phyloP scores from a whole-genome alignment of 495 filamentous ascomycete species.

The Trypethelium eluteriae region DNA sequence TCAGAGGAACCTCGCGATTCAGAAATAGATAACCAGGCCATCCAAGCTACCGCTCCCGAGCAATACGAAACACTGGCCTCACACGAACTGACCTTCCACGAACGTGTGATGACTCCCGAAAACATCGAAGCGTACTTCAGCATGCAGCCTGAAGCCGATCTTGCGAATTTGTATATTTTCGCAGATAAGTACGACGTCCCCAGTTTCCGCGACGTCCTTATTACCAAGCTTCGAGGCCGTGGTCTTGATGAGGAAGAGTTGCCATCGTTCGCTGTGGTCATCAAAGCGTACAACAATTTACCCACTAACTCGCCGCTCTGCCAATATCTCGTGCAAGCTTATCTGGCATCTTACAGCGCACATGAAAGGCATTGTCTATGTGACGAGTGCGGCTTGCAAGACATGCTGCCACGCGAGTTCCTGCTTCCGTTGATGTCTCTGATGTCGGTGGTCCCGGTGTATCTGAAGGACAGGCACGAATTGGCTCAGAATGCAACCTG shows the following conservation, averaged over 20 bases:
- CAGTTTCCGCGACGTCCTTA: slow-evolving; percentile 16
- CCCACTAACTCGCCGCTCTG: slow-evolving; percentile 18
- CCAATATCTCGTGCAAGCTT: slow-evolving; percentile 23
- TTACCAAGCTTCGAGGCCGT: slow-evolving; percentile 10
- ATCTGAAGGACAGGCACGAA: neutral
- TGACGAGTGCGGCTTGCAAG: neutral
- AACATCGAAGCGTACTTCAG: neutral
- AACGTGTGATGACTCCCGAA: neutral
- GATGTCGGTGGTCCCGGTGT: neutral
- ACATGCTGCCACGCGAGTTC: neutral
- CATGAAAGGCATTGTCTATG: neutral
- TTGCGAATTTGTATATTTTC: slow-evolving; percentile 17
- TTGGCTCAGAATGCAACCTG: neutral
- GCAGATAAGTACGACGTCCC: slow-evolving; percentile 23
- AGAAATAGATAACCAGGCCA: no score
- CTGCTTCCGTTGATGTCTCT: neutral
- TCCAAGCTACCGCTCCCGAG: neutral
- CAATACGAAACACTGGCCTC: neutral
- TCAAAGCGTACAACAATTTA: slow-evolving; percentile 18
- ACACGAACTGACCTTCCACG: neutral
- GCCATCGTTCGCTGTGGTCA: slow-evolving; percentile 22
- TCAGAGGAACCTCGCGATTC: no score
- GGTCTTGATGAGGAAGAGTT: slow-evolving; percentile 17
- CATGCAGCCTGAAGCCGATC: neutral
- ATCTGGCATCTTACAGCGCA: neutral